Percentiles rank a stretch among this genome's conserved stretches.
Conservation (phyloP, 164 flowering plant species). For the Nymphaea colorata region DNA sequence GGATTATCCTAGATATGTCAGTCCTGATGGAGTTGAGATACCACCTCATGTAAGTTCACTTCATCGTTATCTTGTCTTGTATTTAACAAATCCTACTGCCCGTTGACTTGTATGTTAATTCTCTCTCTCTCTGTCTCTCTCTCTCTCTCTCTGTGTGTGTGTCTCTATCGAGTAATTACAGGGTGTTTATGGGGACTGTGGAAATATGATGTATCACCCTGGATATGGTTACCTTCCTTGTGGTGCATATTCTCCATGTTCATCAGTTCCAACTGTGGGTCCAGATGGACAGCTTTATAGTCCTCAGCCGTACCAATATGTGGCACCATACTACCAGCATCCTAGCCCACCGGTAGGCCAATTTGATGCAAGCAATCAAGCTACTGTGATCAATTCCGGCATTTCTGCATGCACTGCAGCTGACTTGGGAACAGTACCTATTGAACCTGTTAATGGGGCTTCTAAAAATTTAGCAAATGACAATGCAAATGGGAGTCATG, state of each 20-base stretch:
- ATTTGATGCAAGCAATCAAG: conserved; percentile 19
- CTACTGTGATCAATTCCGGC: conserved; percentile 23
- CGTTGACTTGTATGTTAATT: neutral
- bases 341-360: conserved; percentile 31
- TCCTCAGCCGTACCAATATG: conserved; percentile 73
- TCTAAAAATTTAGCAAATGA: conserved; percentile 25
- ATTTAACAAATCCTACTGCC: neutral
- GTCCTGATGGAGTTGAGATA: conserved; percentile 57
- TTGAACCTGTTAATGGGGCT: conserved; percentile 30
- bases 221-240: conserved; percentile 73
- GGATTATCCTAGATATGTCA: conserved; percentile 36
- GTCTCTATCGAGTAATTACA: conserved; percentile 6
- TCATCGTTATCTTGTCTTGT: too few species aligned
- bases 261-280: conserved; percentile 64
- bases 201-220: conserved; percentile 45
- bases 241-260: conserved; percentile 58
- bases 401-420: conserved; percentile 31
- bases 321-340: conserved; percentile 46
- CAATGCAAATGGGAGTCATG: conserved; percentile 31
- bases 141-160: neutral
- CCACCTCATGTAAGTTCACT: conserved; percentile 32
- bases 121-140: neutral
- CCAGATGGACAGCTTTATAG: conserved; percentile 77
- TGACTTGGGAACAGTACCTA: conserved; percentile 43
- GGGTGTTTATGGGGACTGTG: conserved; percentile 65